Base-by-base conservation (phyloP, 116 monocot species). In the Dioscorea cayenensis region DNA sequence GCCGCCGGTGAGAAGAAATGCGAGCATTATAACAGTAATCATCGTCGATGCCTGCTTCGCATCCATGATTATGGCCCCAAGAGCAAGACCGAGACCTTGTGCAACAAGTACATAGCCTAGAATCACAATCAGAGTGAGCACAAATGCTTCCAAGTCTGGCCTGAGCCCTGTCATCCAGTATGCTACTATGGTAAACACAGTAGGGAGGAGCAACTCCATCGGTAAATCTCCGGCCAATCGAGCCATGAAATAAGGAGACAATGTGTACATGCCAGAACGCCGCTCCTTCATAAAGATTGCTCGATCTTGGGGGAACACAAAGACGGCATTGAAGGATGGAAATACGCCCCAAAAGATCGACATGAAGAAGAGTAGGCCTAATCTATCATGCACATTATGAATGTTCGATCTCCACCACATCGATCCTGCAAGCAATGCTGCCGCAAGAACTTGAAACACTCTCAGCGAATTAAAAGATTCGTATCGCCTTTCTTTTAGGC, bases 291-390 rank as follows among this genome's bases (percentile, higher is more conserved):
- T 23, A 64, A 93, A 80, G 61, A 97, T 87, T 35, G 85, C 85
- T 0, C 86, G 74, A 16, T 97, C 97, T 19, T 90, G 90, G 0
- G 97, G 97, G 83, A 97, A 94, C 6, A 94, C 71, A 83, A 97
- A 97, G 11, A 91, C 94, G 0, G 91, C 82, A 29, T 91, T 94
- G 83, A 93, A 88, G 50, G 94, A 90, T 20, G 97, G 89, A 37
- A 94, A 83, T 21, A 99, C 94, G 0, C 97, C 94, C 97, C 93
- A 99, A 81, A 99, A 94, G 71, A 99, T 89, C 69, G 97, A 79
- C 73, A 91, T 68, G 91, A 99, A 99, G 89, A 99, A 99, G 81
- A 99, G 97, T 27, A 99, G 89, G 4, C 97, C 97, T 10, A 91
- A 79, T 3, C 94, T 84, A 70, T 99, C 97, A 16, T 65, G 84